Base-by-base conservation (phyloP, 1,139 yeast genomes). In the Entelexis sorbosivorans region DNA sequence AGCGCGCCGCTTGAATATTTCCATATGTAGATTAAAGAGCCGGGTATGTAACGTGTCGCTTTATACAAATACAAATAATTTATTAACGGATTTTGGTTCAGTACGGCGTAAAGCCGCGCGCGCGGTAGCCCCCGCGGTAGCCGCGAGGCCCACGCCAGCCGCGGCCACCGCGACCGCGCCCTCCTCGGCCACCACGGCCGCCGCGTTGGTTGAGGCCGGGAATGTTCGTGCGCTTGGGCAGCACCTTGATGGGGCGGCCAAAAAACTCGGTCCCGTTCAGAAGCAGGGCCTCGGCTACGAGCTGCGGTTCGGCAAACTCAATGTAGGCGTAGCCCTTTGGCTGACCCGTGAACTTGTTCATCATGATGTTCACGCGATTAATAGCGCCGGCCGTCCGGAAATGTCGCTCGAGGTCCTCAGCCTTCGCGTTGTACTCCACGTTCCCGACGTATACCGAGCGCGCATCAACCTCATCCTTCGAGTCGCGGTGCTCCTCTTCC, bases 251-350 rank as follows among this genome's bases (percentile, higher is more conserved):
- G 47, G 75, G 76, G 54, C 95, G 73, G 34, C 82, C 89, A 59
- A 81, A 73, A 61, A 86, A 78, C 47, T 71, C 70, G 4, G 79
- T 69, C 32, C 85, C 93, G 61, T 82, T 81, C 58, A 82, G 72
- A 10, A 75, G 75, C 40, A 84, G 72, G 0, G 95, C 93, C 57
- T 77, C 73, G 19, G 76, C 69, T 2, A 84, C 91, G 4, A 76
- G 73, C 17, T 75, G 75, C 1, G 75, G 75, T 61, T 78, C 81
- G 34, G 80, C 77, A 64, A 83, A 85, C 64, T 86, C 95, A 60
- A 86, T 75, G 65, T 85, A 86, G 1, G 95, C 95, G 68, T 75
- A 85, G 5, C 95, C 95, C 65, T 82, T 84, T 38, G 95, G 93
- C 57, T 75, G 79, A 2, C 94, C 93, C 11, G 59, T 56, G 61